Evolutionary conservation across 441 rosid species (phyloP).

Genomic region (Populus hybrid): DNA sequence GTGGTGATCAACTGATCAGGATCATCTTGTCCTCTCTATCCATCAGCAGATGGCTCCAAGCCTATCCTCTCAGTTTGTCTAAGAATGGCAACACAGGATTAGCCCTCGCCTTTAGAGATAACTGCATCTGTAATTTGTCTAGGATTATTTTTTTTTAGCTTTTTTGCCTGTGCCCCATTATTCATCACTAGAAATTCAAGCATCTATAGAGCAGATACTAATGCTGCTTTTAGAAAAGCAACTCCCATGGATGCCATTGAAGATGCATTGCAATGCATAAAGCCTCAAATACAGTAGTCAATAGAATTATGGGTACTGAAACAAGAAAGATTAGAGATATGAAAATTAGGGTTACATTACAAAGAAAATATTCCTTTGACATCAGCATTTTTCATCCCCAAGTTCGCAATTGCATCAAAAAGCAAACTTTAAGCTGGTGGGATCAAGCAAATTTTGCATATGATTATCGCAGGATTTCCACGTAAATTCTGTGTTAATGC

Average conservation of each 20-base stretch:
- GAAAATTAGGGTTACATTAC: background rate
- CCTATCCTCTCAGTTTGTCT: background rate
- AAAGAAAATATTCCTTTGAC: slow-evolving; percentile 26
- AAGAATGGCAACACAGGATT: background rate
- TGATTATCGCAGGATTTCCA: background rate
- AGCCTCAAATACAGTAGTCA: slow-evolving; percentile 2
- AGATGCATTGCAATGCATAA: slow-evolving; percentile 11
- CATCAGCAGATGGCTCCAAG: too few species aligned
- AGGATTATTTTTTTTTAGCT: too few species aligned
- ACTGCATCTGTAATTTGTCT: background rate
- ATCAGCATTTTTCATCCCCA: background rate
- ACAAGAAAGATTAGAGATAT: background rate
- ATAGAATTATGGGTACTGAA: background rate
- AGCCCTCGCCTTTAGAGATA: background rate
- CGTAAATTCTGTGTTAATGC: background rate
- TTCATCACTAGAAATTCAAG: background rate
- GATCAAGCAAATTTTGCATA: background rate
- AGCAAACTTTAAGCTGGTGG: background rate
- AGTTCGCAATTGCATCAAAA: background rate
- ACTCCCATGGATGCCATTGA: slow-evolving; percentile 1
- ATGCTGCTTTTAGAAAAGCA: slow-evolving; percentile 10
- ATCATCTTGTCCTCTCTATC: background rate
- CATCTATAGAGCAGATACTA: slow-evolving; percentile 13
- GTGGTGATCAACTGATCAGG: background rate
- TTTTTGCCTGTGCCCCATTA: background rate